Conservation (phyloP, 2,329 filamentous ascomycete species). For the Fusarium setosum region DNA sequence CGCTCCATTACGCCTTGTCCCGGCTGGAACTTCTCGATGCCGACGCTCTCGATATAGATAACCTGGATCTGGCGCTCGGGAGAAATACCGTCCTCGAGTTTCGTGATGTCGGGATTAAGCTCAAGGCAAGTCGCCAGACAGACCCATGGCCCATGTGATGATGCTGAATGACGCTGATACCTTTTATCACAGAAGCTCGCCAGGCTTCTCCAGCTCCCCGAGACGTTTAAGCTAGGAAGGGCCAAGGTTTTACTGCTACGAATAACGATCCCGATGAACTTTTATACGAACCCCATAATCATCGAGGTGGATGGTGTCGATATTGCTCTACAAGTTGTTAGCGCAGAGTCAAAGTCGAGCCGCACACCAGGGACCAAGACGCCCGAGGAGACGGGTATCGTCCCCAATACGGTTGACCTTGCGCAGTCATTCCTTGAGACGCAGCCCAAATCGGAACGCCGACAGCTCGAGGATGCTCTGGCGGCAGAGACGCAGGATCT, state of each 20-base stretch:
- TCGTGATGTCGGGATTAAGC: slow-evolving; percentile 83
- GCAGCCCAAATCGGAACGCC: slow-evolving; percentile 73
- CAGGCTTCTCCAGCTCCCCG: slow-evolving; percentile 78
- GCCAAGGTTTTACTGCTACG: slow-evolving; percentile 82
- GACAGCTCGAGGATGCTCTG: slow-evolving; percentile 76
- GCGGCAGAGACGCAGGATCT: slow-evolving; percentile 71
- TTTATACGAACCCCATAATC: slow-evolving; percentile 85
- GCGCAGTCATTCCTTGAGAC: slow-evolving; percentile 83
- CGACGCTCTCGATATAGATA: slow-evolving; percentile 86
- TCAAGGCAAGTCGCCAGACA: slow-evolving; percentile 67
- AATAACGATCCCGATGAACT: slow-evolving; percentile 87
- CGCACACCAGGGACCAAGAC: slow-evolving; percentile 54
- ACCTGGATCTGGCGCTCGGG: slow-evolving; percentile 85
- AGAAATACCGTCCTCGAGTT: slow-evolving; percentile 87
- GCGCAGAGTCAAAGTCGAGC: slow-evolving; percentile 43
- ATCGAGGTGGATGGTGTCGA: slow-evolving; percentile 87
- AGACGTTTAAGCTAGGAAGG: slow-evolving; percentile 75
- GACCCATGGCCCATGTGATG: slow-evolving; percentile 11
- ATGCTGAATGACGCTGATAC: slow-evolving; percentile 33
- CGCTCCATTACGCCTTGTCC: slow-evolving; percentile 87
- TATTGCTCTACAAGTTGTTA: slow-evolving; percentile 69
- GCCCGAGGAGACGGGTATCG: slow-evolving; percentile 46
- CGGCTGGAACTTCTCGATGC: slow-evolving; percentile 89
- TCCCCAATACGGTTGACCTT: slow-evolving; percentile 78
- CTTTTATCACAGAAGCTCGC: slow-evolving; percentile 78